Evolutionary conservation across 1,284 basidiomycete genomes (phyloP).

Genomic region (Pseudozyma sp.): DNA sequence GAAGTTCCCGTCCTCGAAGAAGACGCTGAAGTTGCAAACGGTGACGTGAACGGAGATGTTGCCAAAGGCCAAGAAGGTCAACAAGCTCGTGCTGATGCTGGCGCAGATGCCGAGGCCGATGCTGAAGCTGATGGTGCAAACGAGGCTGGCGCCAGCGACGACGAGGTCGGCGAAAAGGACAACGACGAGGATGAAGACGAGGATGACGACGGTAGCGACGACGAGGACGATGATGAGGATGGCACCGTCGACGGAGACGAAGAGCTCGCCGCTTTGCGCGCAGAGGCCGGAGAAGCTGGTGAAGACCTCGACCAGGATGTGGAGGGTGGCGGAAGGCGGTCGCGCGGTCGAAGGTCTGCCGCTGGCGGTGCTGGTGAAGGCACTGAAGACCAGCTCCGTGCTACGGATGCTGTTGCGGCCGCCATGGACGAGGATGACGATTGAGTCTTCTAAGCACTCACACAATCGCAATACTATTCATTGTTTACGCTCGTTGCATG

Average conservation of each 20-base stretch:
- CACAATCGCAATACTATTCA: neutral
- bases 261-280: conserved; percentile 59
- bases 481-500: no score
- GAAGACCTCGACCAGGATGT: conserved; percentile 38
- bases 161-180: conserved; percentile 13
- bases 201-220: conserved; percentile 38
- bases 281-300: conserved; percentile 50
- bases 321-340: conserved; percentile 23
- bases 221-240: conserved; percentile 50
- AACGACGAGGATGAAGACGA: conserved; percentile 33
- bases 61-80: conserved; percentile 4
- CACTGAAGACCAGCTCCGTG: neutral
- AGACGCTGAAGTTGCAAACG: conserved; percentile 2
- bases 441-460: neutral
- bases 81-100: conserved; percentile 1
- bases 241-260: conserved; percentile 58
- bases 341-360: conserved; percentile 27
- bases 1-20: conserved; percentile 19
- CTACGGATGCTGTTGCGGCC: conserved; percentile 9
- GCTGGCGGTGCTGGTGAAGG: conserved; percentile 10
- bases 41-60: conserved; percentile 12
- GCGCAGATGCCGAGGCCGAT: conserved; percentile 25
- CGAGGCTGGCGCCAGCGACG: conserved; percentile 5
- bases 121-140: conserved; percentile 15
- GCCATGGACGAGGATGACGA: conserved; percentile 40